Evolutionary conservation across 495 filamentous ascomycete species (phyloP), one percentile per base, ranked within the genome.

Genomic region (Penicillium salamii): DNA sequence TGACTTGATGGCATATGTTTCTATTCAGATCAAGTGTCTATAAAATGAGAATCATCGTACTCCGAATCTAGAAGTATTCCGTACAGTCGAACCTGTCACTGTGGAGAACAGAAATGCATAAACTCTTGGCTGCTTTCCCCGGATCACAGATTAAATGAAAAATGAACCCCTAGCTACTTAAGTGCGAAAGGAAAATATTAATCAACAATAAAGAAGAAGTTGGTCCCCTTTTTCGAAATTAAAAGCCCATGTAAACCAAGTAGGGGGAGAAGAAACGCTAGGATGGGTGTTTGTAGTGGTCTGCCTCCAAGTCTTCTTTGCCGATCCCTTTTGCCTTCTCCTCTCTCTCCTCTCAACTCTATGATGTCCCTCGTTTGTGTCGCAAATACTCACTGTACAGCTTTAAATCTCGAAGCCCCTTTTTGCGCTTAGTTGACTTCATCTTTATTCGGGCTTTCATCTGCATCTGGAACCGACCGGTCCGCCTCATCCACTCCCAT

Each of bases 401-500:
- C 5, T 28, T 32, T 17, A 40, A 32, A n/a, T 17, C 37, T 40
- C 21, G 14, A 53, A 43, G 40, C 41, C 29, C 51, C 34, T 52
- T 44, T 5, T 13, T 32, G 12, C 29, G 29, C 29, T 32, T 32
- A 32, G 12, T 32, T 11, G 29, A 32, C 50, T 50, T 46, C 57
- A 45, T 46, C 50, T 49, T 38, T 50, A 53, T 55, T 41, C 21
- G 12, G 59, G 57, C 60, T 63, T 57, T 57, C 61, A 57, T 58
- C n/a, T n/a, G n/a, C 60, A 50, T 57, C 53, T 52, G 50, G 49
- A 40, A 42, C 49, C 46, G 33, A 33, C 47, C 39, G 42, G 23
- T 48, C 18, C 21, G 44, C 28, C 38, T 20, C 21, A 45, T 37
- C 24, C 33, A 49, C 17, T 44, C n/a, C 34, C 18, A 40, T 28